A percentile compares a stretch with the other conserved stretches of the same genome.
These are phyloP conservation scores for Hanseniaspora clermontiae DNA, from an alignment of 805 yeast genomes.

Conservation along the genomic window DNA sequence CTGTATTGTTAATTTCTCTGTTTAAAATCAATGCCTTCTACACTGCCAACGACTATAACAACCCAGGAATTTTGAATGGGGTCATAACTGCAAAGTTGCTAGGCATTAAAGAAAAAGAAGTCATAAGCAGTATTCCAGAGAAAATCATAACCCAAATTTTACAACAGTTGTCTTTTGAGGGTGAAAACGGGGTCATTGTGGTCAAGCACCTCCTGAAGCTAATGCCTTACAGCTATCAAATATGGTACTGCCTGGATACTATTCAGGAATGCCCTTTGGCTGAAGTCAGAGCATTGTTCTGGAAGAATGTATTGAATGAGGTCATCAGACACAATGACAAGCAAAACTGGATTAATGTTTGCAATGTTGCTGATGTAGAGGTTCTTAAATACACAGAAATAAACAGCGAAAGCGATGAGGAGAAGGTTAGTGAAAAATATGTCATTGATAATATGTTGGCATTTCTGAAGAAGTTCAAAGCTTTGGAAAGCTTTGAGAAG, in stretches of 20 bases:
- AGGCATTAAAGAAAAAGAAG: background rate
- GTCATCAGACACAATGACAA: conserved; percentile 28
- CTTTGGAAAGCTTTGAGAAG: background rate
- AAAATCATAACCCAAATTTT: conserved; percentile 5
- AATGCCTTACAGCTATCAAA: conserved; percentile 20
- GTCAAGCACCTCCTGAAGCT: conserved; percentile 4
- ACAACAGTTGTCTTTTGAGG: conserved; percentile 3
- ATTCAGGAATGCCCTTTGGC: conserved; percentile 54
- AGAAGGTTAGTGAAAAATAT: conserved; percentile 12
- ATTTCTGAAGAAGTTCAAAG: conserved; percentile 7
- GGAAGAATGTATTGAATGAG: conserved; percentile 60
- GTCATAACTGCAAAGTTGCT: background rate
- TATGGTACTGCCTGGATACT: conserved; percentile 34
- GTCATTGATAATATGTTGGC: conserved; percentile 1
- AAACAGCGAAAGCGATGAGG: background rate
- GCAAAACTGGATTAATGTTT: background rate
- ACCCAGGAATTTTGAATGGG: conserved; percentile 7
- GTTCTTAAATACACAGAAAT: conserved; percentile 6
- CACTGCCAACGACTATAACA: conserved; percentile 10
- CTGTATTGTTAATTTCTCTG: background rate
- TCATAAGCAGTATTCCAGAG: background rate
- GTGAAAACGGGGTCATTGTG: background rate
- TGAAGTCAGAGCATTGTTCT: conserved; percentile 44
- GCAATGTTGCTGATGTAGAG: conserved; percentile 6
- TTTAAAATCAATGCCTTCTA: conserved; percentile 10